These are phyloP conservation scores for Solanum bulbocastanum DNA, from an alignment of 257 asterid genomes.

Conservation along the genomic window DNA sequence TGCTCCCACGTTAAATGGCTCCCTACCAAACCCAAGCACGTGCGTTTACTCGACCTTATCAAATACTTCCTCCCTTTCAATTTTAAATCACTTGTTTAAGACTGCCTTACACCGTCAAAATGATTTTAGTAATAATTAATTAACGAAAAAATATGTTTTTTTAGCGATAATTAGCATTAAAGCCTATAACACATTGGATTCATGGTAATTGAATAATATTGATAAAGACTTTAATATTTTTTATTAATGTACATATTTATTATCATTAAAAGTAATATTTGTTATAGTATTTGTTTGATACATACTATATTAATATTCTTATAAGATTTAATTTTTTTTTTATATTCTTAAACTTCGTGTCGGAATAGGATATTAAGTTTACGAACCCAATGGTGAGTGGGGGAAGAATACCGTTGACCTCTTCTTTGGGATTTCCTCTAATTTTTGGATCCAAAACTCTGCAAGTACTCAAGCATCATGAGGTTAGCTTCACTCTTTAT, in stretches of 20 bases:
- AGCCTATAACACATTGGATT: rapidly evolving
- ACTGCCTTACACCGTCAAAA: too few species aligned
- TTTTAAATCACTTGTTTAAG: neutral
- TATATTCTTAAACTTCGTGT: too few species aligned
- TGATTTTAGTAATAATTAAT: too few species aligned
- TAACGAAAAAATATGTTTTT: too few species aligned
- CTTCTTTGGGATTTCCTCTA: neutral
- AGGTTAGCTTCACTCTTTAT: neutral
- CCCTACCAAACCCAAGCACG: neutral
- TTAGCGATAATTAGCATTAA: too few species aligned
- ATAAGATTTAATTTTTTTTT: too few species aligned
- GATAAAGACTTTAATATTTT: too few species aligned
- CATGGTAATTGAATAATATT: too few species aligned
- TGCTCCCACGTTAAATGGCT: neutral
- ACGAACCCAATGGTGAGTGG: neutral
- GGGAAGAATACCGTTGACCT: neutral
- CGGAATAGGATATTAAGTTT: neutral
- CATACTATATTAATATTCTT: neutral
- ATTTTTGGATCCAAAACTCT: neutral
- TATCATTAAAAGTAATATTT: too few species aligned
- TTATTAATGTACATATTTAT: too few species aligned
- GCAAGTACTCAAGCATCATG: neutral
- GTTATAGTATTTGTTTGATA: too few species aligned
- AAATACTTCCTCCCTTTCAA: neutral
- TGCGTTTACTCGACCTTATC: neutral